A percentile compares a stretch with the other conserved stretches of the same genome.
These are phyloP conservation scores for Corymbia calophylla DNA, from an alignment of 441 rosid genomes.

Conservation along the genomic window DNA sequence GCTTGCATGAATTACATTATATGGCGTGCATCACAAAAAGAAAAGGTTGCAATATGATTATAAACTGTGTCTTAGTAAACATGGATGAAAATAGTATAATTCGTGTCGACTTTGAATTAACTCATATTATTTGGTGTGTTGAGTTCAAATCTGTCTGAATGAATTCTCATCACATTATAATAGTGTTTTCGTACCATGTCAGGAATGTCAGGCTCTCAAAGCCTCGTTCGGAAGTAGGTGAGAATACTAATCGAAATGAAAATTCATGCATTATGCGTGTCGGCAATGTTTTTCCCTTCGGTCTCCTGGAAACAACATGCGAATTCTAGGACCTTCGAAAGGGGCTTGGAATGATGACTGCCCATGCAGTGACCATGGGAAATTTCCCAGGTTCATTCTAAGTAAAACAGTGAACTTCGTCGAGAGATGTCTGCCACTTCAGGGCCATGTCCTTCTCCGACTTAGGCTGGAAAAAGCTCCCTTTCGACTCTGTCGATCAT, in stretches of 20 bases:
- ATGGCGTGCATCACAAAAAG: too few species aligned
- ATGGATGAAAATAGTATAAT: too few species aligned
- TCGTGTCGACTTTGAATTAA: too few species aligned
- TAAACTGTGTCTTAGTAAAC: too few species aligned
- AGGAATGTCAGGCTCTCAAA: background rate
- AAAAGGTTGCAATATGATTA: too few species aligned
- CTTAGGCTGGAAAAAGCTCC: too few species aligned
- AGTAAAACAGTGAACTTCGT: too few species aligned
- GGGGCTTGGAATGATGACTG: background rate
- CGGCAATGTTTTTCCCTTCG: background rate
- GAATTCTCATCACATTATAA: too few species aligned
- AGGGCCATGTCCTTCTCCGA: too few species aligned
- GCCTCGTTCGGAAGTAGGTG: background rate
- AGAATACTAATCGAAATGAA: background rate
- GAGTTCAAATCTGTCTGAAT: background rate
- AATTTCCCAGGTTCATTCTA: too few species aligned
- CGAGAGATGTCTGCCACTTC: too few species aligned
- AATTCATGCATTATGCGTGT: background rate
- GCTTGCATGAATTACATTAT: background rate
- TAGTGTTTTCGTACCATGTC: background rate
- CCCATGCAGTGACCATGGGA: background rate
- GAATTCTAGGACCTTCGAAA: background rate
- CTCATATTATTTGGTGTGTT: background rate
- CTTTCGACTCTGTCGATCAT: too few species aligned
- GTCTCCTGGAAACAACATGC: background rate